A percentile compares a stretch with the other conserved stretches of the same genome.
Evolutionary conservation across 1,284 basidiomycete genomes (phyloP).

Genomic region (Chondrostereum purpureum): DNA sequence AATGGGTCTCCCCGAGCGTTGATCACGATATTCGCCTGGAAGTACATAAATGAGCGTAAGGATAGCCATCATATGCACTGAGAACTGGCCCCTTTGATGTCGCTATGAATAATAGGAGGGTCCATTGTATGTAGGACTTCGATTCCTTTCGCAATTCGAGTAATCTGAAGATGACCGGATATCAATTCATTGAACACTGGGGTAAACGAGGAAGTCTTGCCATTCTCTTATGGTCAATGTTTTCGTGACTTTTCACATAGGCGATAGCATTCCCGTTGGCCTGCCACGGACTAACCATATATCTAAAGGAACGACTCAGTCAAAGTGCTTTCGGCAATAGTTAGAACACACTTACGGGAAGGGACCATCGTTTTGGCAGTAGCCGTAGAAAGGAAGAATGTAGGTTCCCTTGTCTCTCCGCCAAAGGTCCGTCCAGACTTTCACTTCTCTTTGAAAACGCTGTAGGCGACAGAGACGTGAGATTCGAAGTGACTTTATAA

Average conservation of each 20-base stretch:
- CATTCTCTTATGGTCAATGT: slow-evolving; percentile 13
- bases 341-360: slow-evolving; percentile 35
- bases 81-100: slow-evolving; percentile 32
- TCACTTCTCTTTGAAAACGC: slow-evolving; percentile 46
- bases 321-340: background rate
- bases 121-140: slow-evolving; percentile 31
- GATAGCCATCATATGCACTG: slow-evolving; percentile 12
- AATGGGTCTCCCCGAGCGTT: slow-evolving; percentile 38
- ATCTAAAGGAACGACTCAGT: slow-evolving; percentile 5
- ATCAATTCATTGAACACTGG: too few relatives aligned
- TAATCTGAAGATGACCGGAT: too few relatives aligned
- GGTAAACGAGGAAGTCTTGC: slow-evolving; percentile 16
- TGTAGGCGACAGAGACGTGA: slow-evolving; percentile 15
- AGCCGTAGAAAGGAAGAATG: slow-evolving; percentile 52
- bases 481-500: too few relatives aligned
- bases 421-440: slow-evolving; percentile 53
- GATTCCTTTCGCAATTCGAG: slow-evolving; percentile 30
- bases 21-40: slow-evolving; percentile 47
- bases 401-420: slow-evolving; percentile 40
- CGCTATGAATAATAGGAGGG: slow-evolving; percentile 36
- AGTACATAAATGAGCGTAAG: background rate
- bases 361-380: slow-evolving; percentile 44
- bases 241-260: slow-evolving; percentile 12
- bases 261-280: slow-evolving; percentile 12
- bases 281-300: slow-evolving; percentile 16